Conservation (phyloP, 495 filamentous ascomycete species). For the Cryomyces antarcticus region DNA sequence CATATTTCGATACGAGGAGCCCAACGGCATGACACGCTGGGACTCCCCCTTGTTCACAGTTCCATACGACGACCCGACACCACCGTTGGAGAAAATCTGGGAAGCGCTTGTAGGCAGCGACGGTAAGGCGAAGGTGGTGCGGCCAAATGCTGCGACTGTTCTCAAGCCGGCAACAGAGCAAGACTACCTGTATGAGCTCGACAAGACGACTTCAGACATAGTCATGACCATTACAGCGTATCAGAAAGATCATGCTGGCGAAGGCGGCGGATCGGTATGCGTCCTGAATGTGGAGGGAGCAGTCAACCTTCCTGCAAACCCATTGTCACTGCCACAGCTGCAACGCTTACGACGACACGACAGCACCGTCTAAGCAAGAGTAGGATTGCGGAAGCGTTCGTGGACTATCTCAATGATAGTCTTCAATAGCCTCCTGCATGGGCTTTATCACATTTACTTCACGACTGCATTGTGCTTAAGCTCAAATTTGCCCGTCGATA, state of each 20-base stretch:
- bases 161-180: slow-evolving; percentile 46
- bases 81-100: slow-evolving; percentile 56
- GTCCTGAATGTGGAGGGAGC: slow-evolving; percentile 17
- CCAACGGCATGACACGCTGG: slow-evolving; percentile 86
- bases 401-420: slow-evolving; percentile 51
- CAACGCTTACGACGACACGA: slow-evolving; percentile 65
- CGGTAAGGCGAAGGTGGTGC: slow-evolving; percentile 32
- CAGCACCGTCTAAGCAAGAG: slow-evolving; percentile 30
- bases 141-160: slow-evolving; percentile 67
- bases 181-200: slow-evolving; percentile 68
- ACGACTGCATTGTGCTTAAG: too few relatives aligned
- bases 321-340: slow-evolving; percentile 43
- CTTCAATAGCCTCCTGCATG: slow-evolving; percentile 14
- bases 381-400: slow-evolving; percentile 46
- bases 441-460: too few relatives aligned
- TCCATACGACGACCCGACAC: slow-evolving; percentile 52
- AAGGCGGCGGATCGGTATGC: slow-evolving; percentile 29
- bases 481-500: too few relatives aligned
- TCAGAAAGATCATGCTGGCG: slow-evolving; percentile 44
- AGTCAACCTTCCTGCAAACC: slow-evolving; percentile 19
- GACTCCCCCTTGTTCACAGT: slow-evolving; percentile 88
- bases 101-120: slow-evolving; percentile 45
- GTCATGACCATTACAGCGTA: slow-evolving; percentile 53
- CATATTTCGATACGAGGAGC: slow-evolving; percentile 89
- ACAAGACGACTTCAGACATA: slow-evolving; percentile 67